These are phyloP conservation scores for Trichothecium roseum DNA, from an alignment of 2,329 filamentous ascomycete species.

Conservation along the genomic window DNA sequence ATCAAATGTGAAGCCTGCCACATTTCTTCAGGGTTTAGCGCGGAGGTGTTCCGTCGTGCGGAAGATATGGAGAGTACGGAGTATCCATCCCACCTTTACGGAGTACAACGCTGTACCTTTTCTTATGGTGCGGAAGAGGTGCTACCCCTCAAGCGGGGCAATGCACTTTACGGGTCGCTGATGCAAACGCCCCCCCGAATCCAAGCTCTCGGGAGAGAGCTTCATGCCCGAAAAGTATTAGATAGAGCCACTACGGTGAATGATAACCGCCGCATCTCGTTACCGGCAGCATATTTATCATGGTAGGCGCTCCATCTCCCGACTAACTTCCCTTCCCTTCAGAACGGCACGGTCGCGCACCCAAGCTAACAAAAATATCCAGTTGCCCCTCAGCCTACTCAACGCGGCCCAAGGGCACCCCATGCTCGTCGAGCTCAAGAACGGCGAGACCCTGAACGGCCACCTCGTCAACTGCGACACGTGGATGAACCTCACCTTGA, in stretches of 20 bases:
- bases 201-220: not conserved
- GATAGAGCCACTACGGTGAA: constrained; percentile 4
- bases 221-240: too few relatives aligned
- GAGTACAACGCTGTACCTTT: too few relatives aligned
- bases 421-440: constrained; percentile 96
- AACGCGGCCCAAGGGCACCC: constrained; percentile 95
- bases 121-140: too few relatives aligned
- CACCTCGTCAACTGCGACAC: constrained; percentile 96
- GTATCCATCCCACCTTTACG: too few relatives aligned
- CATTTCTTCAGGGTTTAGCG: constrained; percentile 1
- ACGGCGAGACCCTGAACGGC: constrained; percentile 93
- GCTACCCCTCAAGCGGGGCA: constrained; percentile 8
- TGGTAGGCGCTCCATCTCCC: constrained; percentile 10
- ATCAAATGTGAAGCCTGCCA: constrained; percentile 1
- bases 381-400: constrained; percentile 71
- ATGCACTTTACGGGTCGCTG: constrained; percentile 12
- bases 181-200: constrained; percentile 2
- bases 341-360: too few relatives aligned
- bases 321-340: too few relatives aligned
- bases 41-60: not conserved
- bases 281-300: constrained; percentile 7
- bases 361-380: not conserved
- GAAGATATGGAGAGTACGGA: too few relatives aligned
- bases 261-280: constrained; percentile 10
- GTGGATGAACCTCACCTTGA: constrained; percentile 98